Evolutionary conservation across 2,329 filamentous ascomycete genomes (phyloP).

Genomic region (Blastomyces emzantsi): DNA sequence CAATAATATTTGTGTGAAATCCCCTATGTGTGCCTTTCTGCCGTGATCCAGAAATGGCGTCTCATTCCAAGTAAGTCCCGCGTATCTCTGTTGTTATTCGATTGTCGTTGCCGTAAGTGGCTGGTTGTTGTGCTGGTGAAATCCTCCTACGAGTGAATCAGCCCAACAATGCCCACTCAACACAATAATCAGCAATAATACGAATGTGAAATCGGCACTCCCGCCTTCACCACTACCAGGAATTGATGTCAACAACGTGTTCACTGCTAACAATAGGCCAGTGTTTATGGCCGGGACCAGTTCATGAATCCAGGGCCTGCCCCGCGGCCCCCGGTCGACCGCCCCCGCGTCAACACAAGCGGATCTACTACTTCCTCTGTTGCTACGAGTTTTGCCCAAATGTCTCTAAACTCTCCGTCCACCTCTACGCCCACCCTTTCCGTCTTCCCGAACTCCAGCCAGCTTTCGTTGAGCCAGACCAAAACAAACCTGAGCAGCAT

Average conservation of each 20-base stretch:
- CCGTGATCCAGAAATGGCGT: conserved; percentile 22
- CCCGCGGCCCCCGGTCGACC: conserved; percentile 76
- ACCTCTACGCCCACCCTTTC: conserved; percentile 56
- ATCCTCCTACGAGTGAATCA: neutral
- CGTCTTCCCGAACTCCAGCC: conserved; percentile 60
- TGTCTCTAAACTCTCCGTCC: conserved; percentile 60
- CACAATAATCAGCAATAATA: neutral
- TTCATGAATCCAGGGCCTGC: conserved; percentile 98
- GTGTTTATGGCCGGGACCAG: conserved; percentile 53
- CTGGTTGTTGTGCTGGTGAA: conserved; percentile 2
- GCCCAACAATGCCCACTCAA: neutral
- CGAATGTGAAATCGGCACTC: neutral
- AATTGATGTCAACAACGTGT: neutral
- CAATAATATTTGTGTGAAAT: neutral
- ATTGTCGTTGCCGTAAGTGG: neutral
- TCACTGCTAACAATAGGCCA: conserved; percentile 23
- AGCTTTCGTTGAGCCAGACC: conserved; percentile 56
- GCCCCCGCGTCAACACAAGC: conserved; percentile 73
- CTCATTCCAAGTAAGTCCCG: conserved; percentile 30
- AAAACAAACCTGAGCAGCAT: conserved; percentile 52
- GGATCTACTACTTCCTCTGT: conserved; percentile 59
- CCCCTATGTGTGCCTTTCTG: conserved; percentile 4
- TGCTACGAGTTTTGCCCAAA: conserved; percentile 55
- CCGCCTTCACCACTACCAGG: neutral
- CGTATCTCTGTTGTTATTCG: neutral